These are phyloP conservation scores for Fusarium oligoseptatum DNA, from an alignment of 2,329 filamentous ascomycete genomes.

Conservation along the genomic window DNA sequence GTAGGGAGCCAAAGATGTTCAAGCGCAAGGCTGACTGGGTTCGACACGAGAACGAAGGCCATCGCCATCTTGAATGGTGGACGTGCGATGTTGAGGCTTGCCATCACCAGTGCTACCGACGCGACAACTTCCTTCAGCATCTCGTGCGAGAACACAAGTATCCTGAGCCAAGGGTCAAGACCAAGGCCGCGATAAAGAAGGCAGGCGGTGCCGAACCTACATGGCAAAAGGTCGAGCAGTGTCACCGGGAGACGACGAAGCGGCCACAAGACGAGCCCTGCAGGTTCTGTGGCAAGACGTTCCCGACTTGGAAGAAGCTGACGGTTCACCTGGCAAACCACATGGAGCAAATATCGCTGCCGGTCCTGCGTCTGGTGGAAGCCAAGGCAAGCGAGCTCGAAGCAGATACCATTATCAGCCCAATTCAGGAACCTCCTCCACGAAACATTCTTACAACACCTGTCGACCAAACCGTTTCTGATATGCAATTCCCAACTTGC, in stretches of 20 bases:
- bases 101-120: slow-evolving; percentile 84
- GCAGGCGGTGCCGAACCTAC: slow-evolving; percentile 71
- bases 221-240: slow-evolving; percentile 83
- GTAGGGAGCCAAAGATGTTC: slow-evolving; percentile 89
- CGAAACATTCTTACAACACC: slow-evolving; percentile 51
- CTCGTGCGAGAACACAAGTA: slow-evolving; percentile 92
- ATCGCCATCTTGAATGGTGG: slow-evolving; percentile 93
- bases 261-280: slow-evolving; percentile 83
- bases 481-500: slow-evolving; percentile 40
- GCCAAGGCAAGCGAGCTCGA: slow-evolving; percentile 61
- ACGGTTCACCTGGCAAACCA: slow-evolving; percentile 95
- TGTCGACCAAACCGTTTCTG: slow-evolving; percentile 38
- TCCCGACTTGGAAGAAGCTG: slow-evolving; percentile 90
- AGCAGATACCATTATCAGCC: slow-evolving; percentile 76
- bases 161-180: slow-evolving; percentile 83
- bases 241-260: slow-evolving; percentile 76
- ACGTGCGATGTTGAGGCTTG: slow-evolving; percentile 86
- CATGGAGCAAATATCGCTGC: slow-evolving; percentile 92
- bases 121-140: slow-evolving; percentile 94
- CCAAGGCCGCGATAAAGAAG: slow-evolving; percentile 75
- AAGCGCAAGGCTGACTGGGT: slow-evolving; percentile 98
- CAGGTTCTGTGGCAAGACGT: slow-evolving; percentile 86
- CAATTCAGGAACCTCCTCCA: slow-evolving; percentile 66
- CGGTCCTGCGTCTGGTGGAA: slow-evolving; percentile 75
- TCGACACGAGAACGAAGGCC: slow-evolving; percentile 91